Evolutionary conservation across 352 stramenopile genomes (phyloP).

Genomic region (Globisporangium irregulare): DNA sequence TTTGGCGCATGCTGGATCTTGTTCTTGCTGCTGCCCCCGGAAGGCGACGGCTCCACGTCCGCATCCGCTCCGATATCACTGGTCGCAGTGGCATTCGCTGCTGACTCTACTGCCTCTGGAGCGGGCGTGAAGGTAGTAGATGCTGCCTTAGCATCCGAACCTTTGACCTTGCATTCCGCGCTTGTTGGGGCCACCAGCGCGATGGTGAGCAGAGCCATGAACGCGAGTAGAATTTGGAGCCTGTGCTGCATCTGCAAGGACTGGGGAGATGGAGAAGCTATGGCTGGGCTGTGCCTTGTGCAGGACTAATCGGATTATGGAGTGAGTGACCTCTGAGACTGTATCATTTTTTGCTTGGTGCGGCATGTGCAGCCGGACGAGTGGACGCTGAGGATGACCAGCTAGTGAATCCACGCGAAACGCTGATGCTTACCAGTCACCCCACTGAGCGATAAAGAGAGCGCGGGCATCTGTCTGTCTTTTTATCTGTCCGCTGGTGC

Average conservation of each 20-base stretch:
- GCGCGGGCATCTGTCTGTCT: background rate
- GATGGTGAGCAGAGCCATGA: background rate
- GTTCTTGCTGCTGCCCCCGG: slow-evolving; percentile 1
- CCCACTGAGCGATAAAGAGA: background rate
- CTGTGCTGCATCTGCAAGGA: background rate
- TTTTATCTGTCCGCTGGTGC: background rate
- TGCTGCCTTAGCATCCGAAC: background rate
- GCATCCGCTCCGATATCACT: background rate
- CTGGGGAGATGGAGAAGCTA: background rate
- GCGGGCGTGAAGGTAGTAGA: background rate
- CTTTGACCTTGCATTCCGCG: slow-evolving; percentile 1
- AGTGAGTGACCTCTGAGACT: background rate
- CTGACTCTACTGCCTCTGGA: background rate
- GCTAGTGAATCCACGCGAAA: background rate
- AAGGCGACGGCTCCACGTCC: background rate
- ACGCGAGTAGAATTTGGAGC: background rate
- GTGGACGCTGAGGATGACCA: slow-evolving; percentile 2
- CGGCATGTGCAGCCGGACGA: background rate
- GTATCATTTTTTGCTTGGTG: background rate
- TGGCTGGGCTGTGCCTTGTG: background rate
- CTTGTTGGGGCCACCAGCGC: background rate
- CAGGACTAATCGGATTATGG: background rate
- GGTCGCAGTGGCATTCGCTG: slow-evolving; percentile 1
- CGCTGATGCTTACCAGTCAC: background rate
- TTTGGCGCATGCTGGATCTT: slow-evolving; percentile 12